Evolutionary conservation across 2,329 filamentous ascomycete genomes (phyloP), one percentile per base, ranked within the genome.

Genomic region (Alternaria hordeiaustralica): DNA sequence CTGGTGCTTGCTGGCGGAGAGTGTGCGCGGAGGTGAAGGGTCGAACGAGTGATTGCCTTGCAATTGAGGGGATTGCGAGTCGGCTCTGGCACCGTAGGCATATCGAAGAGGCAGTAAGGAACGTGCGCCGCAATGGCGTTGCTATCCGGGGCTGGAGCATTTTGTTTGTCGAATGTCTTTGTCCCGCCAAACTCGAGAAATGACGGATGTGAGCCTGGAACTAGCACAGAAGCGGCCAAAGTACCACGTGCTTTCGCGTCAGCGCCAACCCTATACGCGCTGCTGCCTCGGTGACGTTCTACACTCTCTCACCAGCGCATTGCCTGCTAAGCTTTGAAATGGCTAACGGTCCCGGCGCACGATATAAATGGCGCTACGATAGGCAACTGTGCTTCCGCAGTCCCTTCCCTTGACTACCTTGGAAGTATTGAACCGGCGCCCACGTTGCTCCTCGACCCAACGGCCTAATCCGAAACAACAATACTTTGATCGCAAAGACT

Each of bases 111-210:
- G 56, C 18, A 41, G 61, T 67, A 25, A 72, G 44, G 5, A 73
- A 33, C 18, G 44, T 47, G 21, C 66, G 68, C 59, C 64, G 61
- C 25, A 76, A 18, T 33, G 63, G 68, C 33, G 51, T 44, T 21
- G 64, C 33, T 74, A 78, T 71, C 54, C 75, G 72, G 36, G 75
- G 74, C 61, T 79, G 76, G 50, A 78, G 55, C 77, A 79, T 79
- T 30, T 43, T 71, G 65, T 26, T 67, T 58, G 60, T 21, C 43
- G 55, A 25, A 47, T 61, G 60, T 45, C 26, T 50, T 20, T 46
- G 54, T 55, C 61, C 47, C 54, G 36, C 58, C 61, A 25, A 55
- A 55, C 58, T 66, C 60, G 55, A 55, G 53, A 55, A 60, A 58
- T 61, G 54, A 61, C 65, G 60, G 65, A 58, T 36, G 61, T 61